Percentiles rank a stretch among this genome's conserved stretches.
Conservation (phyloP, 2,329 filamentous ascomycete species). For the Fusarium sp. region DNA sequence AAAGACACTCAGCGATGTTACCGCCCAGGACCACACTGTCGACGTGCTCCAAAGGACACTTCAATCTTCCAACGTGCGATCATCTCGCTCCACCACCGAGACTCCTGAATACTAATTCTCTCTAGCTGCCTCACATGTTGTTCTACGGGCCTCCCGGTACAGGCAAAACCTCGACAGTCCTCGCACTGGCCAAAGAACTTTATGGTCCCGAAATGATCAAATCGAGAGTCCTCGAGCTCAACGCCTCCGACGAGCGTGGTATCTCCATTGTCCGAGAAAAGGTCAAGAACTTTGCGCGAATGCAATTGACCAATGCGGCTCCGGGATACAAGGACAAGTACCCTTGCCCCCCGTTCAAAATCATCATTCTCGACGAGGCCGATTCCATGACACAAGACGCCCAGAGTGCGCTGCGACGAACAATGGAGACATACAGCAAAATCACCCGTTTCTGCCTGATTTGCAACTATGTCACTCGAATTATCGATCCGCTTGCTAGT, state of each 20-base stretch:
- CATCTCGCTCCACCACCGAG: background rate
- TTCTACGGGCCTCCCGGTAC: conserved; percentile 98
- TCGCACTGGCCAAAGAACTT: conserved; percentile 96
- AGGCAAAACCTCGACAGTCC: conserved; percentile 97
- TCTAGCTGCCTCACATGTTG: conserved; percentile 92
- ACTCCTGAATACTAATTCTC: conserved; percentile 11
- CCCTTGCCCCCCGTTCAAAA: conserved; percentile 97
- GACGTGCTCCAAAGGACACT: conserved; percentile 92
- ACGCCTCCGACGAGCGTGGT: conserved; percentile 98
- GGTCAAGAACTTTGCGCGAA: conserved; percentile 97
- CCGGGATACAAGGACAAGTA: conserved; percentile 77
- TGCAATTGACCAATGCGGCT: conserved; percentile 89
- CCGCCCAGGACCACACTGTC: conserved; percentile 97
- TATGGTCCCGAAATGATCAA: conserved; percentile 96
- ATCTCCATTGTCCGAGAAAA: conserved; percentile 98
- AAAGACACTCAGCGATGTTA: conserved; percentile 93
- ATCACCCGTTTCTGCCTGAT: conserved; percentile 98
- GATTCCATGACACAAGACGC: conserved; percentile 99
- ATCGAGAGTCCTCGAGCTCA: conserved; percentile 96
- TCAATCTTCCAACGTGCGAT: conserved; percentile 86
- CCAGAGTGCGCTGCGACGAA: conserved; percentile 89
- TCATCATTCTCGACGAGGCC: conserved; percentile 97
- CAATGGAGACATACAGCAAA: conserved; percentile 98
- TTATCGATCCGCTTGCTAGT: conserved; percentile 95
- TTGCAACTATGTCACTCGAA: conserved; percentile 98